These are phyloP conservation scores for Suillus variegatus DNA, from an alignment of 768 basidiomycete genomes.

Conservation along the genomic window DNA sequence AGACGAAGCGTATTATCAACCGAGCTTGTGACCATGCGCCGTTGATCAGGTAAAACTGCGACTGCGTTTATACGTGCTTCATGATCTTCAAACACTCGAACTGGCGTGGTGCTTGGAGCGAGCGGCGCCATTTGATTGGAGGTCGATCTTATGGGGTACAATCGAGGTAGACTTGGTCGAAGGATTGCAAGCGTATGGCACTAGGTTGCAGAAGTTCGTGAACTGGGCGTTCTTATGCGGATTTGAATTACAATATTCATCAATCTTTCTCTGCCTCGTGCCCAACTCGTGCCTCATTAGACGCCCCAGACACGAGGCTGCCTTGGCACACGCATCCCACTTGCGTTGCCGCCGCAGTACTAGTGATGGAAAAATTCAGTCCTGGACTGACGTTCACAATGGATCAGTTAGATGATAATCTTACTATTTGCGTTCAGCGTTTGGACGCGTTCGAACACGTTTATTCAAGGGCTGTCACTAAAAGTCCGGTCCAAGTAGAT, in stretches of 20 bases:
- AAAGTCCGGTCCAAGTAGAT: neutral
- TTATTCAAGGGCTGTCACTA: too few relatives aligned
- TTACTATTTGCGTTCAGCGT: too few relatives aligned
- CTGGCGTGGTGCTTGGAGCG: neutral
- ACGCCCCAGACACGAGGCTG: neutral
- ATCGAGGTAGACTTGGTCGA: neutral
- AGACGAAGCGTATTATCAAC: neutral
- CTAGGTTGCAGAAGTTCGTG: neutral
- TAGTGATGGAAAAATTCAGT: constrained; percentile 25
- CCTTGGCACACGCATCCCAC: neutral
- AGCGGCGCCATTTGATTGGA: neutral
- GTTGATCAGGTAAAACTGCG: neutral
- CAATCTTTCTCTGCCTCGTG: neutral
- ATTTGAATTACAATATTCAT: neutral
- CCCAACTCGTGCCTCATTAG: neutral
- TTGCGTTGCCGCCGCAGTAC: neutral
- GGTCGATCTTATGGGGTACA: neutral
- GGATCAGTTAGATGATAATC: too few relatives aligned
- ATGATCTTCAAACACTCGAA: neutral
- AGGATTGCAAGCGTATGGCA: neutral
- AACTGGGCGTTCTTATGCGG: neutral
- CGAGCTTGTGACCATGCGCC: neutral
- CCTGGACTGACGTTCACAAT: too few relatives aligned
- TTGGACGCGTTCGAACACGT: too few relatives aligned
- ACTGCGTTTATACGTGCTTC: neutral